Percentiles rank a stretch among this genome's conserved stretches.
phyloP scores from a whole-genome alignment of 2,329 filamentous ascomycete species.

The Massarina eburnea region DNA sequence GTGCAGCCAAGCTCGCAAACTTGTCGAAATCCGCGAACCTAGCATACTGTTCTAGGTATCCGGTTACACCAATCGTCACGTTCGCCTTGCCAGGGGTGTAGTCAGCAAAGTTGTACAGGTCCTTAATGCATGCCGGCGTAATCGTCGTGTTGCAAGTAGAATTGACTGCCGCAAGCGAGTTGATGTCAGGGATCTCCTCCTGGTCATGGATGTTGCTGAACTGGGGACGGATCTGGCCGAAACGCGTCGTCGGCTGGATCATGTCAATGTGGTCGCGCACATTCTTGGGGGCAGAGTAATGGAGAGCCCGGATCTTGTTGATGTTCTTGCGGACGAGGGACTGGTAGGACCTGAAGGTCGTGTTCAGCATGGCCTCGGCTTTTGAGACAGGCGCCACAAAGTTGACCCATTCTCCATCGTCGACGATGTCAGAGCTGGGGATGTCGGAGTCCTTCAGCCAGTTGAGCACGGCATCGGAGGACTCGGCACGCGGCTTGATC shows the following conservation, averaged over 20 bases:
- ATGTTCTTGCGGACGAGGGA: conserved; percentile 46
- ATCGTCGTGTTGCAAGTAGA: conserved; percentile 47
- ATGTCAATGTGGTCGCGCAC: conserved; percentile 60
- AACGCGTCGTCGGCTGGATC: conserved; percentile 67
- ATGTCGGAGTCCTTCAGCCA: conserved; percentile 61
- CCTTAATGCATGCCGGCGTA: conserved; percentile 51
- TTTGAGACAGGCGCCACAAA: conserved; percentile 56
- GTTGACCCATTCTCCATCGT: conserved; percentile 63
- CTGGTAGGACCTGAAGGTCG: conserved; percentile 60
- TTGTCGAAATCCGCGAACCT: conserved; percentile 49
- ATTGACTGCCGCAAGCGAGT: conserved; percentile 24
- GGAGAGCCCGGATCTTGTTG: conserved; percentile 56
- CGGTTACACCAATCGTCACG: conserved; percentile 48
- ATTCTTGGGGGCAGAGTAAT: conserved; percentile 63
- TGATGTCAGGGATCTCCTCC: conserved; percentile 22
- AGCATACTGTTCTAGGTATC: conserved; percentile 53
- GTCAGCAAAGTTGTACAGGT: conserved; percentile 49
- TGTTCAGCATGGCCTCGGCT: conserved; percentile 59
- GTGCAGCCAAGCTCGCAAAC: conserved; percentile 45
- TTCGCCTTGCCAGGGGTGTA: conserved; percentile 42
- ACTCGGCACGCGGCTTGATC: conserved; percentile 54
- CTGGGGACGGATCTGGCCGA: conserved; percentile 54
- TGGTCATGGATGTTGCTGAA: conserved; percentile 38
- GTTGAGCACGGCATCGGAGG: conserved; percentile 51
- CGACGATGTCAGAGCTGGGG: conserved; percentile 47